These are phyloP conservation scores for Elsinoe arachidis DNA, from an alignment of 2,329 filamentous ascomycete species.

Conservation along the genomic window DNA sequence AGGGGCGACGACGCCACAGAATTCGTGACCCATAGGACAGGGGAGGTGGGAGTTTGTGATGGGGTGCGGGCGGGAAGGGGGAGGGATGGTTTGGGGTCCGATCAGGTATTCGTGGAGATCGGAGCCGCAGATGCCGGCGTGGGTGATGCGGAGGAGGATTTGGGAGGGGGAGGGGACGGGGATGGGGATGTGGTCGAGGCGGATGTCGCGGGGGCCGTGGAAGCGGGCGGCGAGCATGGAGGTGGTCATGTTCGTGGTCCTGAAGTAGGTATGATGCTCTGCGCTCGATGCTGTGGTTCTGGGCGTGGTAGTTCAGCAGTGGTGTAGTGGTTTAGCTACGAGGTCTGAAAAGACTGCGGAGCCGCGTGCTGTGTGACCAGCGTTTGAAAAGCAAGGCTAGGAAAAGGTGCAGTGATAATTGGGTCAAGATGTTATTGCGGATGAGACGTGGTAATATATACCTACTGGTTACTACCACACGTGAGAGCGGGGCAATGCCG, in stretches of 20 bases:
- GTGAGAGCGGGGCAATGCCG: neutral
- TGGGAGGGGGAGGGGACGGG: constrained; percentile 18
- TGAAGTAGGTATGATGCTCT: neutral
- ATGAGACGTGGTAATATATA: no score
- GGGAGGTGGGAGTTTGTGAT: constrained; percentile 16
- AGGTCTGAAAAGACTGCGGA: no score
- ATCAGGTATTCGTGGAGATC: constrained; percentile 22
- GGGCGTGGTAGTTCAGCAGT: no score
- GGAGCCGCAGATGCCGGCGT: constrained; percentile 23
- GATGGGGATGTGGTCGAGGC: constrained; percentile 21
- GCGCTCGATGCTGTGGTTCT: neutral
- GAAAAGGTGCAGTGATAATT: no score
- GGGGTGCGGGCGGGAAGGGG: constrained; percentile 14
- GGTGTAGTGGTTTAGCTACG: no score
- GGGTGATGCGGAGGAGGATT: constrained; percentile 20
- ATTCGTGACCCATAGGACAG: constrained; percentile 19
- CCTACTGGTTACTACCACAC: neutral
- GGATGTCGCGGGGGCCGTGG: constrained; percentile 21
- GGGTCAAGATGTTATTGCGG: no score
- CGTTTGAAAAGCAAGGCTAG: no score
- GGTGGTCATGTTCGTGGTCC: neutral
- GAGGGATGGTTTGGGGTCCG: constrained; percentile 18
- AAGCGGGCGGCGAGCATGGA: constrained; percentile 23
- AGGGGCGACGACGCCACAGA: constrained; percentile 19
- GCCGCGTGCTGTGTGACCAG: no score